A percentile compares a stretch with the other conserved stretches of the same genome.
phyloP scores from a whole-genome alignment of 2,329 filamentous ascomycete species.

The Epichloe sibirici region DNA sequence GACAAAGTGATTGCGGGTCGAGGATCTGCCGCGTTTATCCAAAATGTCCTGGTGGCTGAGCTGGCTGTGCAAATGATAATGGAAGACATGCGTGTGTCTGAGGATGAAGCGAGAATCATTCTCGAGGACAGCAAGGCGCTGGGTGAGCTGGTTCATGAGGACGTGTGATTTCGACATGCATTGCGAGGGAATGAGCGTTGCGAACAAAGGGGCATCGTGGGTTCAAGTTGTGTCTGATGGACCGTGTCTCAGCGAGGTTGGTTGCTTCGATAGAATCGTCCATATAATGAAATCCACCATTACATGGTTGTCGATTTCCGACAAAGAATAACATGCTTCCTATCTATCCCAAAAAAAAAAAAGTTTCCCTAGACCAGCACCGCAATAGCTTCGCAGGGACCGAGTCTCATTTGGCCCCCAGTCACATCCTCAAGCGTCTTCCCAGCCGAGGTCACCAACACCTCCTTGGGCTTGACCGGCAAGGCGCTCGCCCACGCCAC shows the following conservation, averaged over 20 bases:
- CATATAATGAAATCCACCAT: neutral
- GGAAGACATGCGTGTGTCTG: slow-evolving; percentile 39
- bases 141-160: slow-evolving; percentile 56
- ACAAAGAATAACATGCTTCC: neutral
- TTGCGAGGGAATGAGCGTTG: neutral
- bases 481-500: slow-evolving; percentile 19
- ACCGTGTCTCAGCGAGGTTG: neutral
- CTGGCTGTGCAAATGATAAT: slow-evolving; percentile 41
- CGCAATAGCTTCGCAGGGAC: slow-evolving; percentile 24
- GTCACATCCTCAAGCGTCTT: slow-evolving; percentile 17
- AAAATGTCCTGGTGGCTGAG: slow-evolving; percentile 68
- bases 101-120: slow-evolving; percentile 37
- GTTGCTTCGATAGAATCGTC: neutral
- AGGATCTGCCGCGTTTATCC: slow-evolving; percentile 57
- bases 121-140: slow-evolving; percentile 55
- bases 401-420: slow-evolving; percentile 17
- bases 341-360: neutral
- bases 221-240: neutral
- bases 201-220: neutral
- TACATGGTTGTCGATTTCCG: neutral
- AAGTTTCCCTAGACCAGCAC: slow-evolving; percentile 14
- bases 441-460: slow-evolving; percentile 22
- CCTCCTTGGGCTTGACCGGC: slow-evolving; percentile 15
- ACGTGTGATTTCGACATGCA: slow-evolving; percentile 19
- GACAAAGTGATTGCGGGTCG: slow-evolving; percentile 55